These are phyloP conservation scores for Endocalyx cinctus DNA, from an alignment of 2,329 filamentous ascomycete genomes.

Conservation along the genomic window DNA sequence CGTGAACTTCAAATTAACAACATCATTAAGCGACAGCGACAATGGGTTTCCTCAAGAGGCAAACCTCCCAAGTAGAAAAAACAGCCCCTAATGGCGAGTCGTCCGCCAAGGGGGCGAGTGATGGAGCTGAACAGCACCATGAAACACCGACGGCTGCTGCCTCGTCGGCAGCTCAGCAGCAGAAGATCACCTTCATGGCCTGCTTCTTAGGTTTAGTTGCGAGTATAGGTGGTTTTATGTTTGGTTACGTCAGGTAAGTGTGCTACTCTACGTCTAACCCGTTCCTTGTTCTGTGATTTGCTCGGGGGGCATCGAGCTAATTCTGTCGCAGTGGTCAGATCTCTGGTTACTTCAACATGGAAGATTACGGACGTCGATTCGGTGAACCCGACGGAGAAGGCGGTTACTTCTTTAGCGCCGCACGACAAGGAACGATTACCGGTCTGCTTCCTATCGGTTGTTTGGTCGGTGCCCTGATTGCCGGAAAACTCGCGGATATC, in stretches of 20 bases:
- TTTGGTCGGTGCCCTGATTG: constrained; percentile 51
- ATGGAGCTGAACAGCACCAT: constrained; percentile 5
- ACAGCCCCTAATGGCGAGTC: constrained; percentile 7
- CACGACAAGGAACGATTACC: constrained; percentile 59
- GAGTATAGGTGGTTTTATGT: constrained; percentile 54
- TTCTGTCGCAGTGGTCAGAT: constrained; percentile 47
- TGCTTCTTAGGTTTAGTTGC: constrained; percentile 46
- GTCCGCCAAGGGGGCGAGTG: constrained; percentile 6
- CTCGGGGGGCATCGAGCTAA: constrained; percentile 3
- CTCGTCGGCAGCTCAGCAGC: constrained; percentile 7
- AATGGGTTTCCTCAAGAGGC: constrained; percentile 25
- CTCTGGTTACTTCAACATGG: constrained; percentile 58
- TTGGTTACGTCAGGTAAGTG: constrained; percentile 50
- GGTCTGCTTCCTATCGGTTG: constrained; percentile 59
- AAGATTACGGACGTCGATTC: constrained; percentile 52
- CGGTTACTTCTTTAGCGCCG: constrained; percentile 47
- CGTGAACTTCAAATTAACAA: too few species aligned
- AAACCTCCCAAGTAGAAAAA: constrained; percentile 21
- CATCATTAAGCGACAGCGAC: too few species aligned
- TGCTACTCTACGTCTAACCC: not conserved
- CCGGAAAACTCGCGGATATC: constrained; percentile 57
- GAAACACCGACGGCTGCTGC: constrained; percentile 8
- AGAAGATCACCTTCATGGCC: constrained; percentile 31
- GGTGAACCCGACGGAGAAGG: constrained; percentile 36
- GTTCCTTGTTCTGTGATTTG: not conserved